Base-by-base conservation (phyloP, 441 rosid genomes). In the Kokia cookei region DNA sequence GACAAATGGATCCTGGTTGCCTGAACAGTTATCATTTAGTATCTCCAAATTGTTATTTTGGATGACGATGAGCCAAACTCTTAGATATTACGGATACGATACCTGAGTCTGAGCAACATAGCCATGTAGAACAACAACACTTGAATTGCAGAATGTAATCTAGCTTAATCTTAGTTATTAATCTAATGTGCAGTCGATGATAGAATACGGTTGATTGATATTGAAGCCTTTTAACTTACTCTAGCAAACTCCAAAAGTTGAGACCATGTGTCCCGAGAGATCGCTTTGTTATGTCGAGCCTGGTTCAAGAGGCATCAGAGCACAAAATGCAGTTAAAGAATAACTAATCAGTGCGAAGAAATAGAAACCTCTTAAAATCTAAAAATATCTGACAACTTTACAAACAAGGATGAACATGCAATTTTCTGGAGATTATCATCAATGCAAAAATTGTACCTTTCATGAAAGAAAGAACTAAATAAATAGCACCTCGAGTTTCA, bases 241-340 rank as follows among this genome's bases (percentile, higher is more conserved):
- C 91, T 85, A 37, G 89, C 86, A 78, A 92, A 90, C 80, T 89
- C 97, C 86, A 94, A 78, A 13, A 94, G 92, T 75, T 94, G 97
- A 79, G 96, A 82, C 98, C 98, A 94, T 61, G 97, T 94, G 82
- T 94, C 98, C 85, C 91, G 81, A 6, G 98, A 91, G 79, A 94
- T 94, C 19, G 97, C 98, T 85, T 94, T 94, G 80, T 94, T 94
- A 80, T 87, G 91, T 71, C 86, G 89, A 77, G 94, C 96, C 97
- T 94, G 86, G 57, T 72, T 73, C 54, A 59, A 80, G 37, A 17
- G 50, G 61, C 73, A 77, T 26, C 61, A 70, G 50, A 77, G 77
- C 63, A 65, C 57, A 61, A 73, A 75, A 57, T 27, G 13, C 50
- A 76, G 26, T 51, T 22, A 53, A 26, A 73, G 27, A 64, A 32